Base-by-base conservation (phyloP, 1,284 basidiomycete species). In the Cutaneotrichosporon dermatis region DNA sequence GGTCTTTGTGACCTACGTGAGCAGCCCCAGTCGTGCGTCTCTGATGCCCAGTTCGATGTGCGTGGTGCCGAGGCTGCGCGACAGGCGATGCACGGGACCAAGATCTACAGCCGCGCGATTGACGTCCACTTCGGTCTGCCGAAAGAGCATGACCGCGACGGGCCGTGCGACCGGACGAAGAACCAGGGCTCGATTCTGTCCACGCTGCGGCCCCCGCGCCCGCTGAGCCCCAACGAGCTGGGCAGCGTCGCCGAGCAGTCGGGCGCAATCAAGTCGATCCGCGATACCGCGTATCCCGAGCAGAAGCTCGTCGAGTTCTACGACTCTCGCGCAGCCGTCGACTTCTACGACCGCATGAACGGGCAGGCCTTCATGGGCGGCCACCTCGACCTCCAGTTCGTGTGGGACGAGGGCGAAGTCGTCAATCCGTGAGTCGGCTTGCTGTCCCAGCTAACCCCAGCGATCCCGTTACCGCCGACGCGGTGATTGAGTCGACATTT, bases 51-150 rank as follows among this genome's bases (percentile, higher is more conserved):
- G 92, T 97, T 81, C 75, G 95, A 98, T 76, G 78, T 95, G 16
- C 85, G 95, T 61, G 89, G 91, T 48, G 93, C 95, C 44, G 90
- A 95, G 77, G 83, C 87, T 67, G 94, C 93, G 6, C 83, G 92
- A 75, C 90, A 93, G 58, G 84, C 86, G 41, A 80, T 97, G 60
- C 92, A 95, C 79, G 89, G 89, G 12, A 88, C 86, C 43, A 85
- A 89, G 73, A 87, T 96, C 52, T 87, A 85, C 63, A 88, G 89
- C 9, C 83, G 93, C 40, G 69, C 95, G 89, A 95, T 98, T 75
- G 95, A 99, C 80, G 94, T 99, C 0, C 95, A 99, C 76, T 99
- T 93, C 79, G 94, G 91, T 35, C 80, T 99, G 42, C 95, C 95
- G 4, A 87, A 90, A 62, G 91, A 90, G 67, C 92, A 98, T 58